Conservation (phyloP, 768 basidiomycete species). For the Trametes meyenii region DNA sequence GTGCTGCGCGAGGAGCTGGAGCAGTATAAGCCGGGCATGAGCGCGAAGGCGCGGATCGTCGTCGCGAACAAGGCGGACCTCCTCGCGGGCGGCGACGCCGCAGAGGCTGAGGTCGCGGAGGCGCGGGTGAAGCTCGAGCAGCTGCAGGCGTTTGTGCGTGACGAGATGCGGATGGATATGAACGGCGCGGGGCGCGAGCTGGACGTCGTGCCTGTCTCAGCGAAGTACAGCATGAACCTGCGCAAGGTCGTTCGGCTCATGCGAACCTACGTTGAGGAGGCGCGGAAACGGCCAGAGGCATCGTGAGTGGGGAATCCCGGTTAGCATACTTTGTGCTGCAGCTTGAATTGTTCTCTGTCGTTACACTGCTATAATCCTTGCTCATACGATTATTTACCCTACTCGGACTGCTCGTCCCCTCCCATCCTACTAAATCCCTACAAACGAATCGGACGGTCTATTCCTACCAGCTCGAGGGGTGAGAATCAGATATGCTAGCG, state of each 20-base stretch:
- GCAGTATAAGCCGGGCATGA: constrained; percentile 78
- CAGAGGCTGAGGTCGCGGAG: constrained; percentile 49
- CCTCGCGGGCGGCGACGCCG: constrained; percentile 53
- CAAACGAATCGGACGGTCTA: no score
- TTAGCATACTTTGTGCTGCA: no score
- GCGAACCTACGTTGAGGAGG: constrained; percentile 63
- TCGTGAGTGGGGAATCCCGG: neutral
- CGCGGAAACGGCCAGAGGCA: constrained; percentile 30
- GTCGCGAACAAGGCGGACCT: constrained; percentile 96
- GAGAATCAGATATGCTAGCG: no score
- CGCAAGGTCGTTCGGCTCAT: constrained; percentile 67
- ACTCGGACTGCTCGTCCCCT: no score
- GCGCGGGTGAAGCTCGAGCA: constrained; percentile 58
- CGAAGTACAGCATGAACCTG: constrained; percentile 85
- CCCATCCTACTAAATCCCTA: no score
- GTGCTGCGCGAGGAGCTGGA: constrained; percentile 83
- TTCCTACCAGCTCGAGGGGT: no score
- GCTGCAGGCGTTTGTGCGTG: constrained; percentile 59
- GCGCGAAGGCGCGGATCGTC: constrained; percentile 74
- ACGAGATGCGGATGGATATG: constrained; percentile 42
- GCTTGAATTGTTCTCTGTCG: no score
- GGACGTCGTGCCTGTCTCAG: constrained; percentile 82
- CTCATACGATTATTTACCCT: no score
- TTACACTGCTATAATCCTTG: no score
- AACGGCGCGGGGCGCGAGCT: constrained; percentile 36